These are phyloP conservation scores for Dujonia santamariae DNA, from an alignment of 1,139 yeast species.

Conservation along the genomic window DNA sequence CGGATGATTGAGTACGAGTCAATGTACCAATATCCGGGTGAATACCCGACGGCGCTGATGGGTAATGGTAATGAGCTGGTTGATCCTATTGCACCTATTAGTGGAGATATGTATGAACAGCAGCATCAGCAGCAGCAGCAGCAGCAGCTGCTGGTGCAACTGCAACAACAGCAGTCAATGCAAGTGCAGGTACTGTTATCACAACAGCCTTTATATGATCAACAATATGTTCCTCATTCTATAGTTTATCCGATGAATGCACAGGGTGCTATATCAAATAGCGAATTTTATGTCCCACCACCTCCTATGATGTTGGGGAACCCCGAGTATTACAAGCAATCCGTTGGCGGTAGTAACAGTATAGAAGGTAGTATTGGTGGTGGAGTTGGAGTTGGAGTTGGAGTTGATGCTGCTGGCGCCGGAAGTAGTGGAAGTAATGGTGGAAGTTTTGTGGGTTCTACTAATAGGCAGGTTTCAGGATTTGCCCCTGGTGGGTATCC, in stretches of 20 bases:
- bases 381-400: background rate
- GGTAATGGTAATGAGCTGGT: background rate
- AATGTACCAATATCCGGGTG: conserved; percentile 1
- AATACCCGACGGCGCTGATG: background rate
- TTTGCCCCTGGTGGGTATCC: too few relatives aligned
- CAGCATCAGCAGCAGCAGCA: too few relatives aligned
- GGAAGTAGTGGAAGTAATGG: background rate
- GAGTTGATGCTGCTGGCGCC: background rate
- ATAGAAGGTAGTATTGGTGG: background rate
- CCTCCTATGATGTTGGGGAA: too few relatives aligned
- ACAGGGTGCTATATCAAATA: conserved; percentile 3
- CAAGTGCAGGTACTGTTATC: too few relatives aligned
- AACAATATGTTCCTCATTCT: conserved; percentile 5
- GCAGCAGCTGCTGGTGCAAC: background rate
- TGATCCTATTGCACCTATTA: background rate
- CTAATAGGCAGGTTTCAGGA: too few relatives aligned
- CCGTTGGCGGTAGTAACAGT: background rate
- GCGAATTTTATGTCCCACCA: too few relatives aligned
- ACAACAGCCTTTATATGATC: conserved; percentile 5
- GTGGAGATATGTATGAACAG: too few relatives aligned
- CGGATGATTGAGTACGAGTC: conserved; percentile 4
- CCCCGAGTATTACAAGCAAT: background rate
- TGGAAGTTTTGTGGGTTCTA: too few relatives aligned
- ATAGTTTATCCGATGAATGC: conserved; percentile 1
- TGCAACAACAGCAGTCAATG: background rate